A percentile compares a stretch with the other conserved stretches of the same genome.
These are phyloP conservation scores for Rheum nobile DNA, from an alignment of 148 eudicot genomes.

Conservation along the genomic window DNA sequence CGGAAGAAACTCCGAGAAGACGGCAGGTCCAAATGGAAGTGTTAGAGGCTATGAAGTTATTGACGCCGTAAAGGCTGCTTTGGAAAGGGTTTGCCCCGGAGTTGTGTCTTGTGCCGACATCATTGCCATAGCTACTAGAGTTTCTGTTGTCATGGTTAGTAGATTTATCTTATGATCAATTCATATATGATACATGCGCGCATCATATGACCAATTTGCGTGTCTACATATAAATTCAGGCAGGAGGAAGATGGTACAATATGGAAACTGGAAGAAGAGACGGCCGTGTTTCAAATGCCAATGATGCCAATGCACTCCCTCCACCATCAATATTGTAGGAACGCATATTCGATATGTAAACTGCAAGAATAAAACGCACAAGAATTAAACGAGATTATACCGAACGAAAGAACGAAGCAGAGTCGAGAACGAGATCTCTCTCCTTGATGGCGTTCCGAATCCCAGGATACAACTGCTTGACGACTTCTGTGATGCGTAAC, in stretches of 20 bases:
- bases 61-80: conserved; percentile 17
- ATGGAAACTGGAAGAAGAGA: neutral
- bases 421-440: too few relatives aligned
- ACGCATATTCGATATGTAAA: too few relatives aligned
- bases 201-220: too few relatives aligned
- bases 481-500: too few relatives aligned
- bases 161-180: too few relatives aligned
- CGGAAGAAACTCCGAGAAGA: conserved; percentile 34
- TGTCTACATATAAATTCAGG: too few relatives aligned
- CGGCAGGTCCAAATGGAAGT: conserved; percentile 28
- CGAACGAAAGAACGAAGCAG: too few relatives aligned
- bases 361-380: too few relatives aligned
- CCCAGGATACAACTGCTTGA: too few relatives aligned
- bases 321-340: neutral
- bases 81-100: neutral
- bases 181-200: too few relatives aligned
- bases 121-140: conserved; percentile 36
- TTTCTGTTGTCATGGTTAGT: conserved; percentile 19
- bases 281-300: neutral
- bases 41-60: conserved; percentile 34
- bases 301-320: neutral
- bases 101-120: conserved; percentile 48
- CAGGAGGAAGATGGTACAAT: neutral
- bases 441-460: too few relatives aligned
- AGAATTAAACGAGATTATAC: too few relatives aligned